Percentiles rank a stretch among this genome's conserved stretches.
Evolutionary conservation across 2,329 filamentous ascomycete species (phyloP).

Genomic region (Exserohilum rostratum): DNA sequence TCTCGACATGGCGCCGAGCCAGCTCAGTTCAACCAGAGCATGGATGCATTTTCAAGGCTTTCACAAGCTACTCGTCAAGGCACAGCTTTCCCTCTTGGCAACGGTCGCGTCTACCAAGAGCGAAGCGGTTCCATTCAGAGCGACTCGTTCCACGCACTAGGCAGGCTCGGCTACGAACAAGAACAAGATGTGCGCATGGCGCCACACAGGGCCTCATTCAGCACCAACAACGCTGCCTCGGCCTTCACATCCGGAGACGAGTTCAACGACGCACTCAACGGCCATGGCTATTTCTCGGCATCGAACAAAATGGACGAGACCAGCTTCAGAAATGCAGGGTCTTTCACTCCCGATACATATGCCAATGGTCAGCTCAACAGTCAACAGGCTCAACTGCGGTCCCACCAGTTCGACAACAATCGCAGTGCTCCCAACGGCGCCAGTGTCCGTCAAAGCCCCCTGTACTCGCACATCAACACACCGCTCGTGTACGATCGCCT

Average conservation of each 20-base stretch:
- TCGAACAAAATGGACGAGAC: conserved; percentile 26
- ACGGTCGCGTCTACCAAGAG: conserved; percentile 46
- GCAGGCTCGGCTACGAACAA: conserved; percentile 43
- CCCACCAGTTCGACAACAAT: conserved; percentile 50
- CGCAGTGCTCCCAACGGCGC: conserved; percentile 53
- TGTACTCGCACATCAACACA: conserved; percentile 55
- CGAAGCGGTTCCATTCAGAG: conserved; percentile 49
- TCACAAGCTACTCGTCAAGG: conserved; percentile 52
- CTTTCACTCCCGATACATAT: conserved; percentile 47
- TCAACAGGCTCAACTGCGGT: conserved; percentile 46
- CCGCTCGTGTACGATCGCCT: conserved; percentile 53
- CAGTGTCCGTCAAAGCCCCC: conserved; percentile 53
- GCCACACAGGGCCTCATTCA: conserved; percentile 43
- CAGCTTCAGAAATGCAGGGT: conserved; percentile 28
- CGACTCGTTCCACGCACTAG: conserved; percentile 46
- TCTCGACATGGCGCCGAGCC: conserved; percentile 59
- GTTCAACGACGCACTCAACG: conserved; percentile 29
- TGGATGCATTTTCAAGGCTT: conserved; percentile 37
- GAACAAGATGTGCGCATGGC: conserved; percentile 42
- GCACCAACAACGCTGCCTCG: conserved; percentile 34
- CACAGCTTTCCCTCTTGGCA: conserved; percentile 57
- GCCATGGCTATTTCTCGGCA: conserved; percentile 32
- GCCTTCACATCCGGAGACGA: conserved; percentile 33
- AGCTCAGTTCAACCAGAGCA: conserved; percentile 39
- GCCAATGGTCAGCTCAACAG: conserved; percentile 38